Evolutionary conservation across 257 asterid species (phyloP).

Genomic region (Ehretia macrophylla): DNA sequence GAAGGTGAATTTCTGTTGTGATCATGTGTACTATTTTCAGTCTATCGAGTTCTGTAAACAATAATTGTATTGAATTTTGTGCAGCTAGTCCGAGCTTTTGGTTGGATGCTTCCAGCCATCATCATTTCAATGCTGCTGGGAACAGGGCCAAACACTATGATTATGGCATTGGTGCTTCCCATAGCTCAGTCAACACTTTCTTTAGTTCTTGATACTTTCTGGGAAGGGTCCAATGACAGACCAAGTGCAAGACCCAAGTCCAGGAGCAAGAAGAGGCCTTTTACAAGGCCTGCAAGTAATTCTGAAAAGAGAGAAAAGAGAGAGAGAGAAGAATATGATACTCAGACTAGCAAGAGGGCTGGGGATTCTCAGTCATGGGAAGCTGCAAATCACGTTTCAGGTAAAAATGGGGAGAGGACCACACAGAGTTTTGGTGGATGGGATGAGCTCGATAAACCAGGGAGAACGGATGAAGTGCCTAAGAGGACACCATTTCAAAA

Average conservation of each 20-base stretch:
- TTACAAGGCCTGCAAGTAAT: conserved; percentile 24
- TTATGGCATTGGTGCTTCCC: conserved; percentile 79
- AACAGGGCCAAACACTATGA: conserved; percentile 43
- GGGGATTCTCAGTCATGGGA: conserved; percentile 50
- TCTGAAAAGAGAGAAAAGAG: conserved; percentile 32
- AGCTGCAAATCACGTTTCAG: conserved; percentile 29
- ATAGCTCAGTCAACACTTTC: conserved; percentile 72
- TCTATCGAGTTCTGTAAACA: too few species aligned
- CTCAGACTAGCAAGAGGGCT: conserved; percentile 27
- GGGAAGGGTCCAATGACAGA: conserved; percentile 38
- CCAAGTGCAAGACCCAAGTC: conserved; percentile 37
- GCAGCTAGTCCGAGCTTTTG: conserved; percentile 67
- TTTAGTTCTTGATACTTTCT: conserved; percentile 41
- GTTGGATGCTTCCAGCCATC: conserved; percentile 90
- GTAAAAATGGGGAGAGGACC: conserved; percentile 19
- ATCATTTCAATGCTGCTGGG: conserved; percentile 50
- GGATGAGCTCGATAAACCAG: conserved; percentile 73
- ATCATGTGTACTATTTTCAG: too few species aligned
- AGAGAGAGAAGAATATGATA: conserved; percentile 26
- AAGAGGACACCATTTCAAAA: conserved; percentile 1
- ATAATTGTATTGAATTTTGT: background rate
- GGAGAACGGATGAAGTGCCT: conserved; percentile 29
- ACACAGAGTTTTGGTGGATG: conserved; percentile 63
- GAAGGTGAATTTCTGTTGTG: too few species aligned
- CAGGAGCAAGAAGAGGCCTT: conserved; percentile 38